phyloP scores from a whole-genome alignment of 805 yeast species.

The Peterozyma xylosa region DNA sequence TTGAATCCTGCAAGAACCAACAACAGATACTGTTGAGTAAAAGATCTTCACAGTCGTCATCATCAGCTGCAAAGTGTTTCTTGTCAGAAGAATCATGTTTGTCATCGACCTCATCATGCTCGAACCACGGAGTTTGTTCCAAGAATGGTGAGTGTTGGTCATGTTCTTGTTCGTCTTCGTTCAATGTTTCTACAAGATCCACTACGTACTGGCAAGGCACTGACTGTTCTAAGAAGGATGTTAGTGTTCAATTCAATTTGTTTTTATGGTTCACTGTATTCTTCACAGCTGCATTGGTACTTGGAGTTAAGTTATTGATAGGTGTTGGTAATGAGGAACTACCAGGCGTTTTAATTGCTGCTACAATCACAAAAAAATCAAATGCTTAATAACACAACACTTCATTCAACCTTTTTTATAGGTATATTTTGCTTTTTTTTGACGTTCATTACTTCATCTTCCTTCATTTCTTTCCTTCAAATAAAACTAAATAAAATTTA shows the following conservation, averaged over 20 bases:
- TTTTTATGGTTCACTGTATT: slow-evolving; percentile 60
- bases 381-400: slow-evolving; percentile 11
- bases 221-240: slow-evolving; percentile 62
- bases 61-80: slow-evolving; percentile 21
- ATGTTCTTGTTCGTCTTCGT: slow-evolving; percentile 41
- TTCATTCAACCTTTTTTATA: not conserved
- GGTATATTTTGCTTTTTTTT: not conserved
- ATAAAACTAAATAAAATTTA: not conserved
- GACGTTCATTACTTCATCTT: not conserved
- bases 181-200: slow-evolving; percentile 29
- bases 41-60: not conserved
- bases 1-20: not conserved
- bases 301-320: slow-evolving; percentile 45
- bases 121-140: slow-evolving; percentile 46
- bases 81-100: slow-evolving; percentile 38
- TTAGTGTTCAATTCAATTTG: slow-evolving; percentile 58
- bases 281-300: slow-evolving; percentile 34
- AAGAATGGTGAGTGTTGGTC: slow-evolving; percentile 36
- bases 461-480: not conserved
- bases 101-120: slow-evolving; percentile 38
- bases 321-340: slow-evolving; percentile 52
- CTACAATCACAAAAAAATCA: slow-evolving; percentile 37
- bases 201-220: slow-evolving; percentile 50
- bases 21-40: slow-evolving; percentile 1
- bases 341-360: slow-evolving; percentile 63